Conservation (phyloP, 208 protist species). For the Acanthamoeba lenticulata region DNA sequence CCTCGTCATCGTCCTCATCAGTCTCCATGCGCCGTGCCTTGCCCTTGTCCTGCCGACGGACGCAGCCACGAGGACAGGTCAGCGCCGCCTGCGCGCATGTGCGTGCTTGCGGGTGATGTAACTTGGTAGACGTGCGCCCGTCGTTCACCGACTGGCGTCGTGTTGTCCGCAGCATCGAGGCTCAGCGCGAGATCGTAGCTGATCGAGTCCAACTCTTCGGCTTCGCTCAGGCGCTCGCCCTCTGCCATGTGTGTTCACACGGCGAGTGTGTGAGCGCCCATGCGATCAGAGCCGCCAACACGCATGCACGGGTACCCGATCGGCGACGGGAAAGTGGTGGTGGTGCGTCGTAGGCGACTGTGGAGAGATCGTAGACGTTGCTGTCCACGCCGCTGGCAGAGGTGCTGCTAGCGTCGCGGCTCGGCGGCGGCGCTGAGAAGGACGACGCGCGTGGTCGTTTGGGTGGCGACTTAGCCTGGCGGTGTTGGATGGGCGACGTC, state of each 20-base stretch:
- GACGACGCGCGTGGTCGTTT: background rate
- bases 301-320: too few relatives aligned
- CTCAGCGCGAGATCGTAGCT: background rate
- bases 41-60: background rate
- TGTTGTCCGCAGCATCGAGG: background rate
- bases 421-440: background rate
- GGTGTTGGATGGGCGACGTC: background rate
- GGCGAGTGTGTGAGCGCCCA: background rate
- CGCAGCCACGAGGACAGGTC: background rate
- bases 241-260: background rate
- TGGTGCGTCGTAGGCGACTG: background rate
- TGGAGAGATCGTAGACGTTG: constrained; percentile 28
- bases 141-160: background rate
- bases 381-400: background rate
- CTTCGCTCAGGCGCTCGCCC: background rate
- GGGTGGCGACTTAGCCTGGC: background rate
- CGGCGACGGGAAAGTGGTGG: background rate
- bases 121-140: background rate
- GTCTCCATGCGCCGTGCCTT: background rate
- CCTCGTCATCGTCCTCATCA: background rate
- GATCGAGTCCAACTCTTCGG: background rate
- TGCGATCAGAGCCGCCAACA: background rate
- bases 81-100: background rate
- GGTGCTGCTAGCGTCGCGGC: too few relatives aligned
- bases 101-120: background rate